phyloP scores from a whole-genome alignment of 1,139 yeast species.

The Protomyces arabidopsidicola region DNA sequence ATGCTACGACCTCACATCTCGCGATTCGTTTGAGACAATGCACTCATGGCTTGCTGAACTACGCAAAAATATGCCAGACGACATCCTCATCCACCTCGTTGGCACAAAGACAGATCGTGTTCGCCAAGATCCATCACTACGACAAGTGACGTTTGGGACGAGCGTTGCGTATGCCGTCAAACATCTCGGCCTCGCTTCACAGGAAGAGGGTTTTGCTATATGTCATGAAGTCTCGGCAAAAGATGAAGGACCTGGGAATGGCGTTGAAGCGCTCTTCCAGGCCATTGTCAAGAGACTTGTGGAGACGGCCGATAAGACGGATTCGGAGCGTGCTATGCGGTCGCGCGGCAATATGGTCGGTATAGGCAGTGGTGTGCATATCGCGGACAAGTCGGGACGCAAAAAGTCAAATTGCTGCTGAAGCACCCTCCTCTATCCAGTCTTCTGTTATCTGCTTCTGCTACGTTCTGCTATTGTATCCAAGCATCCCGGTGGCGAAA shows the following conservation, averaged over 20 bases:
- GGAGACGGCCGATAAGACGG: conserved; percentile 10
- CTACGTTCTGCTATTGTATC: too few species aligned
- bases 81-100: conserved; percentile 17
- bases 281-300: conserved; percentile 7
- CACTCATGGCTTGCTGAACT: conserved; percentile 55
- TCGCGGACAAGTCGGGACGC: conserved; percentile 12
- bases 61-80: conserved; percentile 19
- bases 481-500: too few species aligned
- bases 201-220: conserved; percentile 13
- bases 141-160: conserved; percentile 42
- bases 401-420: conserved; percentile 14
- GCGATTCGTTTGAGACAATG: conserved; percentile 88
- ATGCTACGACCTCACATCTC: conserved; percentile 85
- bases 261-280: conserved; percentile 22
- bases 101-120: conserved; percentile 73
- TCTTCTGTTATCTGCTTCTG: too few species aligned
- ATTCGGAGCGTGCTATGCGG: conserved; percentile 6
- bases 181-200: conserved; percentile 32
- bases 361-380: conserved; percentile 8
- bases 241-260: conserved; percentile 37
- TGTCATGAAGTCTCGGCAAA: conserved; percentile 29
- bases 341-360: conserved; percentile 4
- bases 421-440: neutral
- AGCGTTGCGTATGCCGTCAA: conserved; percentile 41
- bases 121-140: conserved; percentile 39